Evolutionary conservation across 2,329 filamentous ascomycete species (phyloP).

Genomic region (Penicillium italicum): DNA sequence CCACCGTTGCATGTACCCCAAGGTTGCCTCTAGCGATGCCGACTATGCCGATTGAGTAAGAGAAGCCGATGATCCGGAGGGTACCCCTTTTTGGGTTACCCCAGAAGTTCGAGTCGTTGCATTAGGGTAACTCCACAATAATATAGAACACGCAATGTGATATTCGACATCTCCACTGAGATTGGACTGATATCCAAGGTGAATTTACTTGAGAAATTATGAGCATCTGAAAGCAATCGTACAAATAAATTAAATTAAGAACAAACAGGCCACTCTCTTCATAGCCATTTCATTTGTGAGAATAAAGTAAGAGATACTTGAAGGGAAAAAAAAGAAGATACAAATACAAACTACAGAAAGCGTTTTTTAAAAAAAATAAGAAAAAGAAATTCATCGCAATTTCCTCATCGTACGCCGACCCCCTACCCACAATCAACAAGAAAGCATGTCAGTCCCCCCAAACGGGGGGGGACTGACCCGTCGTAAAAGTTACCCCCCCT

Average conservation of each 20-base stretch:
- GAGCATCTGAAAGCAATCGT: not conserved
- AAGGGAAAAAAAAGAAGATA: slow-evolving; percentile 5
- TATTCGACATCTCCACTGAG: no score
- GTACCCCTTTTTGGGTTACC: not conserved
- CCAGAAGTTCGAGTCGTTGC: not conserved
- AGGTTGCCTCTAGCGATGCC: not conserved
- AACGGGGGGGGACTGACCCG: not conserved
- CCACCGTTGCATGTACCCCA: not conserved
- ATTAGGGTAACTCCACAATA: no score
- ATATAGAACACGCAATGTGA: not conserved
- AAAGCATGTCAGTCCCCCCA: not conserved
- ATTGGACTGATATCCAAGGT: no score
- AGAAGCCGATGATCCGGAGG: not conserved
- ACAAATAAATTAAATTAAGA: not conserved
- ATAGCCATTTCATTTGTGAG: slow-evolving; percentile 1
- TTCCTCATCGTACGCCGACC: slow-evolving; percentile 14
- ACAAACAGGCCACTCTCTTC: not conserved
- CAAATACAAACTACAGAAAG: slow-evolving; percentile 10
- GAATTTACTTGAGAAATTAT: not conserved
- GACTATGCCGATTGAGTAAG: not conserved
- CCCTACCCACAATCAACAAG: not conserved
- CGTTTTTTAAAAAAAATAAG: not conserved
- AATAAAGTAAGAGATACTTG: slow-evolving; percentile 10
- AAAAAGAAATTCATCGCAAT: slow-evolving; percentile 12
- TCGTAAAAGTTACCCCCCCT: slow-evolving; percentile 12